Evolutionary conservation across 306 rosid genomes (phyloP).

Genomic region (Cicer arietinum): DNA sequence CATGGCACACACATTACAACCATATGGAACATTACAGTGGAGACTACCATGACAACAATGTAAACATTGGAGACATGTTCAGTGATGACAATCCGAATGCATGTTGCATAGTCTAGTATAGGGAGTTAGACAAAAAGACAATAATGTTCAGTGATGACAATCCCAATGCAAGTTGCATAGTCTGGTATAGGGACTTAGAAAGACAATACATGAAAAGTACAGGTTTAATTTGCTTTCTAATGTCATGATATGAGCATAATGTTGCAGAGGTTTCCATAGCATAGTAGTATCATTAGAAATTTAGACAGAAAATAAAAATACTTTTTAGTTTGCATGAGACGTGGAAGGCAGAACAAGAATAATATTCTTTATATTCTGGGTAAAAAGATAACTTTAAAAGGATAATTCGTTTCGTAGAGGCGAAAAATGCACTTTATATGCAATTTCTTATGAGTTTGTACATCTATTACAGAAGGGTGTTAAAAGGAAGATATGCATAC

Average conservation of each 20-base stretch:
- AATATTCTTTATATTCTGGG: slow-evolving; percentile 59
- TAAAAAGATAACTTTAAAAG: slow-evolving; percentile 49
- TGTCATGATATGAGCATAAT: slow-evolving; percentile 33
- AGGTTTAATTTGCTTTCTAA: slow-evolving; percentile 30
- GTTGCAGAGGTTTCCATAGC: slow-evolving; percentile 31
- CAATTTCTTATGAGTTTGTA: background rate
- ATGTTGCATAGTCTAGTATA: slow-evolving; percentile 71
- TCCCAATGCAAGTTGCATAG: slow-evolving; percentile 86
- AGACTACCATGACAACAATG: slow-evolving; percentile 53
- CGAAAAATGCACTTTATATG: background rate
- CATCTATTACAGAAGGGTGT: background rate
- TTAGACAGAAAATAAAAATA: slow-evolving; percentile 31
- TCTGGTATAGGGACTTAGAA: slow-evolving; percentile 49
- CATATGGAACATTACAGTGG: slow-evolving; percentile 54
- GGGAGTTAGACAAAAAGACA: background rate
- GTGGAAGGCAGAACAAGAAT: slow-evolving; percentile 47
- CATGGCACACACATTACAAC: slow-evolving; percentile 51
- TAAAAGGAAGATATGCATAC: background rate
- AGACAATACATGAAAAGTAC: slow-evolving; percentile 17
- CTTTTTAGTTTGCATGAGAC: slow-evolving; percentile 36
- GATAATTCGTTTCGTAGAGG: slow-evolving; percentile 48
- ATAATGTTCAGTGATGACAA: slow-evolving; percentile 84
- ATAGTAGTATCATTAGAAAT: slow-evolving; percentile 7
- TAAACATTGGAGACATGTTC: slow-evolving; percentile 71
- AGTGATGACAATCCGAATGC: slow-evolving; percentile 96